Percentiles rank a stretch among this genome's conserved stretches.
Conservation (phyloP, 768 basidiomycete genomes). For the Boletus sp. region DNA sequence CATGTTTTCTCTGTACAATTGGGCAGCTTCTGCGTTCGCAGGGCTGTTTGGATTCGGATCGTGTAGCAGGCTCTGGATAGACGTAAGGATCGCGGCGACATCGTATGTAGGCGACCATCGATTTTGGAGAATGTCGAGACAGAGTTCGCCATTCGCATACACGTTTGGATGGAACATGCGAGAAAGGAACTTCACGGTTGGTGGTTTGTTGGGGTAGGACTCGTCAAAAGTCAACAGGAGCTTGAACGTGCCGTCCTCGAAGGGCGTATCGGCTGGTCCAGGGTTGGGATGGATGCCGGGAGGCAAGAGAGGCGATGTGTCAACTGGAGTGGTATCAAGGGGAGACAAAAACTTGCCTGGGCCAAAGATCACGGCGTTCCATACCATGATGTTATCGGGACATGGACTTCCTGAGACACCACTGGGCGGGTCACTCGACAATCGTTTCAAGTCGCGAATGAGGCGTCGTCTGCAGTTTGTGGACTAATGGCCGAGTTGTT, state of each 20-base stretch:
- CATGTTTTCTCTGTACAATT: slow-evolving; percentile 95
- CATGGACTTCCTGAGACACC: slow-evolving; percentile 97
- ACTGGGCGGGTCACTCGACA: slow-evolving; percentile 91
- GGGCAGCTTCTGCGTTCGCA: slow-evolving; percentile 97
- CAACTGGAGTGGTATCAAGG: background rate
- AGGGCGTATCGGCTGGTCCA: slow-evolving; percentile 86
- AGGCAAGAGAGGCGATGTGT: background rate
- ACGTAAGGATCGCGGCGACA: slow-evolving; percentile 96
- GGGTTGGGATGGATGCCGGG: background rate
- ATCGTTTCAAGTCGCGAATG: slow-evolving; percentile 95
- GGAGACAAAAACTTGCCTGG: slow-evolving; percentile 62
- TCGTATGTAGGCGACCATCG: slow-evolving; percentile 99
- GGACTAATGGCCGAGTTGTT: slow-evolving; percentile 48
- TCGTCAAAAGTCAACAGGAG: slow-evolving; percentile 94
- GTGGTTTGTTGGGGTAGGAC: slow-evolving; percentile 97
- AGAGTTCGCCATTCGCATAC: slow-evolving; percentile 96
- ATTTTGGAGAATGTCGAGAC: slow-evolving; percentile 97
- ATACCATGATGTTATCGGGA: slow-evolving; percentile 98
- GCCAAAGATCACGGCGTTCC: slow-evolving; percentile 99
- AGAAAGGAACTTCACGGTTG: slow-evolving; percentile 94
- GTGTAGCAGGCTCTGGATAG: slow-evolving; percentile 91
- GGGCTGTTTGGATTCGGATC: slow-evolving; percentile 99
- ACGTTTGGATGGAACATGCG: slow-evolving; percentile 99
- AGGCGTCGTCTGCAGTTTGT: slow-evolving; percentile 93
- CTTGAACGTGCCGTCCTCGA: slow-evolving; percentile 99